These are phyloP conservation scores for Tetrahymena thermophila DNA, from an alignment of 73 alveolate genomes.

Conservation along the genomic window DNA sequence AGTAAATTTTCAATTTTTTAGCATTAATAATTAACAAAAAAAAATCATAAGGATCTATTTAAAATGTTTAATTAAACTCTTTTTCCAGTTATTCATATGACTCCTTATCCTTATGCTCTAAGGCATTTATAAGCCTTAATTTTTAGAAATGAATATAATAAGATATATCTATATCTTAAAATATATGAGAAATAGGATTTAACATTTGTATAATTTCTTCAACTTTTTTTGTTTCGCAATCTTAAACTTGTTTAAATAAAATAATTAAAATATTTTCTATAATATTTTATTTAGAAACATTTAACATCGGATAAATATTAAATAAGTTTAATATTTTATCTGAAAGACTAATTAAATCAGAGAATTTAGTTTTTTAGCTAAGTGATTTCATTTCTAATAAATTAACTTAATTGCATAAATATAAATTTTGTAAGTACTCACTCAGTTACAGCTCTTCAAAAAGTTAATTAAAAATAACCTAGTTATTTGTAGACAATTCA, in stretches of 20 bases:
- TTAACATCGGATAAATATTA: not conserved
- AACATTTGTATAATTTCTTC: not conserved
- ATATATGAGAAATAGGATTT: not conserved
- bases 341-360: not conserved
- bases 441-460: not conserved
- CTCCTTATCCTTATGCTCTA: not conserved
- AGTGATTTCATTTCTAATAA: not conserved
- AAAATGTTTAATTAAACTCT: not conserved
- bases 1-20: not conserved
- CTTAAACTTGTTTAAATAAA: not conserved
- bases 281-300: not conserved
- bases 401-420: not conserved
- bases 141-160: not conserved
- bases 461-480: not conserved
- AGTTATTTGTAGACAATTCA: not conserved
- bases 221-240: not conserved
- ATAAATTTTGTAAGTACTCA: not conserved
- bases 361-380: not conserved
- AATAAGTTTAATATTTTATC: not conserved
- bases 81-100: not conserved
- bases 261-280: not conserved
- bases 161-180: not conserved
- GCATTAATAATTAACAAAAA: not conserved
- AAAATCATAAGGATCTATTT: not conserved
- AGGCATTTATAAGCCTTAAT: not conserved